Conservation (phyloP, 177 flowering plant genomes). For the Telopea speciosissima region DNA sequence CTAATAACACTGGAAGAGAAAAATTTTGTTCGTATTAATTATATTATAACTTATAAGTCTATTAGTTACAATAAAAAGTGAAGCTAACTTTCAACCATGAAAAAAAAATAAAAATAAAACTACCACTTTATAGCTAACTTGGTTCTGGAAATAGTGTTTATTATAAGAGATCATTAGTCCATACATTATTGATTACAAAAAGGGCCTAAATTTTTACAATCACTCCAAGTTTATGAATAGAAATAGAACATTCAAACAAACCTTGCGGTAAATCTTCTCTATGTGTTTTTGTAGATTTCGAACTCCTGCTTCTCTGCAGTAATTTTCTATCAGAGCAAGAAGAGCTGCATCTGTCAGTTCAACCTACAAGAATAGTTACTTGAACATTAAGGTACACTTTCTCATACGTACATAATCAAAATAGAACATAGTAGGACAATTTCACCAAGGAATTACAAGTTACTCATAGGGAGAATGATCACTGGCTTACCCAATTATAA, state of each 20-base stretch:
- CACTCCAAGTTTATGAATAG: background rate
- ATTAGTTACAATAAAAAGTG: too few species aligned
- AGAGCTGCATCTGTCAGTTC: slow-evolving; percentile 93
- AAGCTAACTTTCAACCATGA: too few species aligned
- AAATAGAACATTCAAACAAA: slow-evolving; percentile 20
- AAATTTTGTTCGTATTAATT: too few species aligned
- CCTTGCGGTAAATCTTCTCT: slow-evolving; percentile 98
- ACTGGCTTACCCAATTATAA: background rate
- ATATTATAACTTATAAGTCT: too few species aligned
- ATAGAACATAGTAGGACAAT: too few species aligned
- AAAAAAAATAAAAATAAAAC: too few species aligned
- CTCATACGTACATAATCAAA: background rate
- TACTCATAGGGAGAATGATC: background rate
- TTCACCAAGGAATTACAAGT: background rate
- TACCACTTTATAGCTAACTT: too few species aligned
- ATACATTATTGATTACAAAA: too few species aligned
- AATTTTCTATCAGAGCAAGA: slow-evolving; percentile 77
- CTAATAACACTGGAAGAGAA: too few species aligned
- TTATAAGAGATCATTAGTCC: too few species aligned
- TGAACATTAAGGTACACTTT: background rate
- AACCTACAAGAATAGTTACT: slow-evolving; percentile 39
- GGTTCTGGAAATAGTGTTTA: too few species aligned
- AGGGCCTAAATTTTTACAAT: too few species aligned
- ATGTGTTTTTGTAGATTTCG: slow-evolving; percentile 96
- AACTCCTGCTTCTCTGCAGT: slow-evolving; percentile 97